Conservation (phyloP, 176 grass and related monocot species). For the Calamus simplicifolius region DNA sequence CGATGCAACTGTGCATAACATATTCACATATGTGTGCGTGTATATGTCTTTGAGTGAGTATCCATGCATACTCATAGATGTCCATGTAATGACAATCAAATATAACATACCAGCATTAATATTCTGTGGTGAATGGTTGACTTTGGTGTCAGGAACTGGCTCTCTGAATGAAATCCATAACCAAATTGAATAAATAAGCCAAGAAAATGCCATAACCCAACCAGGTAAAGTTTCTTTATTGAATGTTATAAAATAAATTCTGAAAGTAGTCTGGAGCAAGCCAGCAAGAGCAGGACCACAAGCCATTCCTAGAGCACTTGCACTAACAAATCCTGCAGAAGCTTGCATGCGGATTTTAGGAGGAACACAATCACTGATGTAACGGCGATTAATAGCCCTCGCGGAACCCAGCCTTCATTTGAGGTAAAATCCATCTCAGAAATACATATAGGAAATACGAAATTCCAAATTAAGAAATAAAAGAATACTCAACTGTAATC, state of each 20-base stretch:
- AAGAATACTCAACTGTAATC: neutral
- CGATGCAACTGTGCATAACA: too few species aligned
- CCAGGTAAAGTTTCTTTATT: constrained; percentile 89
- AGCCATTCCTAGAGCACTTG: constrained; percentile 96
- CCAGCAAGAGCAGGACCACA: constrained; percentile 95
- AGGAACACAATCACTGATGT: constrained; percentile 98
- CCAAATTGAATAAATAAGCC: constrained; percentile 80
- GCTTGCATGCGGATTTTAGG: constrained; percentile 86
- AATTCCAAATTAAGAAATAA: neutral
- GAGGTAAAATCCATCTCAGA: neutral
- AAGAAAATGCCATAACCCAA: constrained; percentile 96
- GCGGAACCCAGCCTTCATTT: constrained; percentile 77
- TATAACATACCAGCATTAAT: constrained; percentile 40
- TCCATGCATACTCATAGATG: too few species aligned
- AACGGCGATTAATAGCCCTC: constrained; percentile 86
- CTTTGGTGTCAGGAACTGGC: constrained; percentile 45
- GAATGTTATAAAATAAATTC: constrained; percentile 66
- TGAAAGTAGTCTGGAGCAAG: constrained; percentile 89
- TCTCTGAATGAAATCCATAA: constrained; percentile 82
- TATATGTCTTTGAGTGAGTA: too few species aligned
- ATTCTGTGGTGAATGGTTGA: constrained; percentile 26
- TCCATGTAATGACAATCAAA: neutral
- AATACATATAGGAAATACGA: neutral
- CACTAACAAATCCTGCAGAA: constrained; percentile 92
- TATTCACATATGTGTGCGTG: too few species aligned